phyloP scores from a whole-genome alignment of 2,329 filamentous ascomycete species.

The Rutstroemia sp. region DNA sequence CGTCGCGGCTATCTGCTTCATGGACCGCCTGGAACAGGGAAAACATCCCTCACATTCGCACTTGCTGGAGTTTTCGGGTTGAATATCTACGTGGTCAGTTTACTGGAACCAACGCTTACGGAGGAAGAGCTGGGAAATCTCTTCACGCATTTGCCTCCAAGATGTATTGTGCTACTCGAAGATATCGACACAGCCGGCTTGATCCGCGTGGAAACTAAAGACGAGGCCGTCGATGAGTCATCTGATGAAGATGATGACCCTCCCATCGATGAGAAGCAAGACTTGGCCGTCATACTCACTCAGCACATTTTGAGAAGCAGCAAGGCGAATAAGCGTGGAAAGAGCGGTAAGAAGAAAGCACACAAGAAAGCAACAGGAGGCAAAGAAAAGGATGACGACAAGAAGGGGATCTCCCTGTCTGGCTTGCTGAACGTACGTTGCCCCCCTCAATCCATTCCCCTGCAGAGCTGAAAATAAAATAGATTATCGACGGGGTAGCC shows the following conservation, averaged over 20 bases:
- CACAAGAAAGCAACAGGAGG: neutral
- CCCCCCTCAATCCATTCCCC: neutral
- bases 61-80: constrained; percentile 59
- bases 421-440: constrained; percentile 59
- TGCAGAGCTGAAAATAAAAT: neutral
- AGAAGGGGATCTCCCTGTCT: constrained; percentile 59
- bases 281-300: neutral
- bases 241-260: neutral
- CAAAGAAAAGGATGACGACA: constrained; percentile 14
- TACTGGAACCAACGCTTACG: constrained; percentile 51
- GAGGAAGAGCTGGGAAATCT: constrained; percentile 53
- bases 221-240: constrained; percentile 4
- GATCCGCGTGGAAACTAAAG: constrained; percentile 32
- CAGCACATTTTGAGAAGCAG: constrained; percentile 31
- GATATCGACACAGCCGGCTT: constrained; percentile 63
- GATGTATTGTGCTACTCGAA: constrained; percentile 60
- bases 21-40: constrained; percentile 68
- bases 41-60: constrained; percentile 60
- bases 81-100: constrained; percentile 56
- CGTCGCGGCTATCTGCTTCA: constrained; percentile 72
- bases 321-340: constrained; percentile 37
- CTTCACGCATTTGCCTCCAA: constrained; percentile 52
- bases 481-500: constrained; percentile 47
- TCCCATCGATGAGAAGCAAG: neutral
- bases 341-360: constrained; percentile 29